A percentile compares a stretch with the other conserved stretches of the same genome.
Evolutionary conservation across 495 filamentous ascomycete genomes (phyloP).

Genomic region (Tuber microsphaerosporum): DNA sequence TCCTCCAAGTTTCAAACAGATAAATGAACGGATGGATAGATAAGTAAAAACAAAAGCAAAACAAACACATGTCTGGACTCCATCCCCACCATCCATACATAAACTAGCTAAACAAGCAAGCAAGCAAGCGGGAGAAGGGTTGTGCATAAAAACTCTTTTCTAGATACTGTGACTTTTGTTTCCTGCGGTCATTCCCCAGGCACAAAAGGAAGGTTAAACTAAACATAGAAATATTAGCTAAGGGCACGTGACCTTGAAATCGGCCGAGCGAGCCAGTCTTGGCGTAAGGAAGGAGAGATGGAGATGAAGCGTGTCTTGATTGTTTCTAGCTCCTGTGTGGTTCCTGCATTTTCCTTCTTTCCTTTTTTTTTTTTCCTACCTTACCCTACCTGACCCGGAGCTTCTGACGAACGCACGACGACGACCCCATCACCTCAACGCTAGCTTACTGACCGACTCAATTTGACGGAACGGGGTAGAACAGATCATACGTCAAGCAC

Average conservation of each 20-base stretch:
- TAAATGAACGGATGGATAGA: not conserved
- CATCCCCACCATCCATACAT: not conserved
- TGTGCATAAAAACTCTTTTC: not conserved
- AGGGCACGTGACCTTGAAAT: not conserved
- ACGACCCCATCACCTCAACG: not conserved
- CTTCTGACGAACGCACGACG: not conserved
- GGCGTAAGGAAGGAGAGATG: not conserved
- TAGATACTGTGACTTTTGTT: not conserved
- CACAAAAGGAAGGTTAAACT: not conserved
- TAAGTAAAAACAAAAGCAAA: not conserved
- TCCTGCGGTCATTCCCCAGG: not conserved
- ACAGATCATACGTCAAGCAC: not conserved
- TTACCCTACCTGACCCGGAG: not conserved
- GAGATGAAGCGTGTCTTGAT: constrained; percentile 4
- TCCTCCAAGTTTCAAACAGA: not conserved
- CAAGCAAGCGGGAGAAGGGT: not conserved
- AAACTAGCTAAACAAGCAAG: not conserved
- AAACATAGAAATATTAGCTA: not conserved
- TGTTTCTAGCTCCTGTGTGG: not conserved
- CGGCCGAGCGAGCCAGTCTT: not conserved
- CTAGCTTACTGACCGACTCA: not conserved
- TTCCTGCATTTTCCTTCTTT: not conserved
- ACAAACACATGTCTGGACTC: not conserved
- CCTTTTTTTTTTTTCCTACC: not conserved
- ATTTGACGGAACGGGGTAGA: not conserved